Base-by-base conservation (phyloP, 176 grass and related monocot genomes). In the Oryza officinalis region DNA sequence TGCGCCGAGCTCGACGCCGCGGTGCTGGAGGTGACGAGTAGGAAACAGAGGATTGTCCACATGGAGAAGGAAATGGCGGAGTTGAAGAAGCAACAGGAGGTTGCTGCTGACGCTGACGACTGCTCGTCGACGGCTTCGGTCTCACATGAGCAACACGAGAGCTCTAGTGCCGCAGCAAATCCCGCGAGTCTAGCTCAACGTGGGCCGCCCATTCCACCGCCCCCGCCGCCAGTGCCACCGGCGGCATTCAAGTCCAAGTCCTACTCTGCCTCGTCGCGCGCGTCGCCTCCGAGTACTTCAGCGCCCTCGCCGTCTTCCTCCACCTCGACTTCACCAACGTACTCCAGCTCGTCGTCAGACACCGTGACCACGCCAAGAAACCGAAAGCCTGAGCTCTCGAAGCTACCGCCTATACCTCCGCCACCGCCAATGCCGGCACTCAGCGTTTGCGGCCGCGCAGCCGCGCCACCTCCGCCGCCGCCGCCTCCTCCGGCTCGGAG, bases 381-480 rank as follows among this genome's bases (percentile, higher is more conserved):
- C 74, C 85, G 79, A 68, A 49, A 85, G 15, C 78, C 84, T 3
- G 89, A 89, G 27, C 86, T 94, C 27, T 88, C 83, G 3, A 84
- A 78, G 80, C 77, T 99, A 45, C 97, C 97, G 0, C 97, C 93
- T 50, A 96, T 99, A 80, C 94, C 92, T 41, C 96, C 91, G 20
- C 92, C 91, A 15, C 81, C 84, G 8, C 90, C 88, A 12, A 78
- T 72, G 50, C 79, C 80, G 25, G 37, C 80, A 73, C 13, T 27
- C 27, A 68, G 69, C 37, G 37, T 35, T 28, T 9, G 13, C 47
- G 28, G 72, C n/a, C 68, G 50, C 2, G 17, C n/a, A 23, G 35
- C 61, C 11, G 23, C 71, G 11, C 86, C 93, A 2, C 97, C 97
- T 1, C 93, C 88, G 0, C 96, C 47, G 0, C 47, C 96, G 4